A percentile compares a stretch with the other conserved stretches of the same genome.
Conservation (phyloP, 805 yeast species). For the Wickerhamiella hasegawae region DNA sequence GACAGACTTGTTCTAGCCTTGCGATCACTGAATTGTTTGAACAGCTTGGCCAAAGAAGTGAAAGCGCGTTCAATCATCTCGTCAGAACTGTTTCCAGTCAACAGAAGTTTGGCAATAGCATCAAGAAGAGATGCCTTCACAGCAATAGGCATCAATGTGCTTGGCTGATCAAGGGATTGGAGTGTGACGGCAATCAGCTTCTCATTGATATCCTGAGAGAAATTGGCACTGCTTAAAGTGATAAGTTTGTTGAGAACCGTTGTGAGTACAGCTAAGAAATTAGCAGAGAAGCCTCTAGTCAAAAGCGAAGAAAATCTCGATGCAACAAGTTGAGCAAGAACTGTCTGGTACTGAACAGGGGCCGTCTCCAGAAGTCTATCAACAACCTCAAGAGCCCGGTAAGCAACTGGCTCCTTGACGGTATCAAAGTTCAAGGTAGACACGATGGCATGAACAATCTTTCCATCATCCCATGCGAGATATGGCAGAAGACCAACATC, state of each 20-base stretch:
- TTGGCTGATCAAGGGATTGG: conserved; percentile 41
- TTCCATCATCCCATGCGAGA: conserved; percentile 37
- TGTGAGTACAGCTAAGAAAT: conserved; percentile 6
- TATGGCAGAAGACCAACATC: conserved; percentile 32
- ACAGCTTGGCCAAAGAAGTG: conserved; percentile 37
- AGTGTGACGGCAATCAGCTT: conserved; percentile 42
- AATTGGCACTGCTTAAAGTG: conserved; percentile 41
- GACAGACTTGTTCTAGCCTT: conserved; percentile 48
- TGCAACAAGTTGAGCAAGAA: not conserved
- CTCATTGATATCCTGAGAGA: conserved; percentile 36
- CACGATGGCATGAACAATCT: conserved; percentile 40
- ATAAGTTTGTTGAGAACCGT: conserved; percentile 23
- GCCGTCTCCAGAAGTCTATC: conserved; percentile 4
- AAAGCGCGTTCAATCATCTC: conserved; percentile 22
- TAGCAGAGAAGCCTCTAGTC: conserved; percentile 7
- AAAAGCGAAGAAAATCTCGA: conserved; percentile 3
- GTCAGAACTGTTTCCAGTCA: conserved; percentile 17
- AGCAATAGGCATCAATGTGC: conserved; percentile 28
- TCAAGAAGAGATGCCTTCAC: conserved; percentile 43
- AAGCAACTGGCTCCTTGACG: conserved; percentile 55
- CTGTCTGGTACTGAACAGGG: not conserved
- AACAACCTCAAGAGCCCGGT: conserved; percentile 37
- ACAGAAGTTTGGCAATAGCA: conserved; percentile 39
- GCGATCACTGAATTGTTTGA: conserved; percentile 41
- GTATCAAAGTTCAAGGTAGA: conserved; percentile 34